Conservation (phyloP, 2,329 filamentous ascomycete species). For the Fusarium heterosporum region DNA sequence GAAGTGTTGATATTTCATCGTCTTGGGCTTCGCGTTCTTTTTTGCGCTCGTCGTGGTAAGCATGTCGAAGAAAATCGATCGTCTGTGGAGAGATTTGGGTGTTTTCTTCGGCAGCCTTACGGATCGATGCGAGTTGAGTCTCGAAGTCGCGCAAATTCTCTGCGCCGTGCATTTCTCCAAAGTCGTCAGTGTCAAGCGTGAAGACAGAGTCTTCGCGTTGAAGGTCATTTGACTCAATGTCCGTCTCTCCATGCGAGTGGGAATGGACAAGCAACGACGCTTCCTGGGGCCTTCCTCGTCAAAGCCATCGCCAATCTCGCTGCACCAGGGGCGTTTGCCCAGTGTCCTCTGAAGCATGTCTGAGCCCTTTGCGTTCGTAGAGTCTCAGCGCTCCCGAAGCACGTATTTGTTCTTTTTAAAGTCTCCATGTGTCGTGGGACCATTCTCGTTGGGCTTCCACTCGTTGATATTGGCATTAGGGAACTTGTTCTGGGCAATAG, state of each 20-base stretch:
- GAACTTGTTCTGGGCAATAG: constrained; percentile 9
- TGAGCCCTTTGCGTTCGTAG: not conserved
- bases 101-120: constrained; percentile 2
- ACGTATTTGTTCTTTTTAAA: constrained; percentile 10
- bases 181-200: not conserved
- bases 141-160: not conserved
- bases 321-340: not conserved
- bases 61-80: not conserved
- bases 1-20: not conserved
- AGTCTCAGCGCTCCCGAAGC: not conserved
- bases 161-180: not conserved
- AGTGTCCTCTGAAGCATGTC: not conserved
- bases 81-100: not conserved
- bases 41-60: not conserved
- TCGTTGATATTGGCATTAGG: not conserved
- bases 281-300: not conserved
- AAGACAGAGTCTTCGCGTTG: not conserved
- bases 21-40: not conserved
- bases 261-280: not conserved
- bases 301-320: not conserved
- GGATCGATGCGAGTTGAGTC: not conserved
- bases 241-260: not conserved
- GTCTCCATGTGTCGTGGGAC: not conserved
- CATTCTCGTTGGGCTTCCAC: constrained; percentile 17
- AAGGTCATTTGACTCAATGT: not conserved